A percentile compares a stretch with the other conserved stretches of the same genome.
Conservation (phyloP, 352 stramenopile genomes). For the Globisporangium polare region DNA sequence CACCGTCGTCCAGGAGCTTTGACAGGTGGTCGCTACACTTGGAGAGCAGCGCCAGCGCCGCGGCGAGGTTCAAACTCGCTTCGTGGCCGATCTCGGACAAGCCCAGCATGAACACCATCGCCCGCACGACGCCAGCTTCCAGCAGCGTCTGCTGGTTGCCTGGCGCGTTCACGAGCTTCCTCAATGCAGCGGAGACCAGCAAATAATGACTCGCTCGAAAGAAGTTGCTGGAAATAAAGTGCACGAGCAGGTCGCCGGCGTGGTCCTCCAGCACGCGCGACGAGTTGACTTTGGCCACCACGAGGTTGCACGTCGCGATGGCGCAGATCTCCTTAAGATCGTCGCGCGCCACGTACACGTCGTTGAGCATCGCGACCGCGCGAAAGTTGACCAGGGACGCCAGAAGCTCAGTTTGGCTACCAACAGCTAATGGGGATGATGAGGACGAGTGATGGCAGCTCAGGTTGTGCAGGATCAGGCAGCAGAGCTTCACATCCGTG, state of each 20-base stretch:
- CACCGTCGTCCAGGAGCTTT: constrained; percentile 43
- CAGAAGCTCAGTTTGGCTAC: constrained; percentile 20
- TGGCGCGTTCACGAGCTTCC: constrained; percentile 62
- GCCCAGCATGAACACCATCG: constrained; percentile 48
- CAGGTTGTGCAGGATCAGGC: constrained; percentile 71
- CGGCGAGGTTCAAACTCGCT: constrained; percentile 43
- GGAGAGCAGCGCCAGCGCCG: constrained; percentile 45
- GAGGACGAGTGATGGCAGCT: constrained; percentile 29
- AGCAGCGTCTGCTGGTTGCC: constrained; percentile 56
- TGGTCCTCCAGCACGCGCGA: constrained; percentile 49
- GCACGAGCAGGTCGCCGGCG: constrained; percentile 41
- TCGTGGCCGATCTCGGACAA: constrained; percentile 23
- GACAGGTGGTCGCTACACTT: constrained; percentile 37
- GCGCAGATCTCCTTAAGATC: constrained; percentile 55
- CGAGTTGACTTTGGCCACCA: constrained; percentile 64
- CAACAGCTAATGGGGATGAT: background rate
- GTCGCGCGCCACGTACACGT: constrained; percentile 43
- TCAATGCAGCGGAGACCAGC: constrained; percentile 43
- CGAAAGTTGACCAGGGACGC: constrained; percentile 44
- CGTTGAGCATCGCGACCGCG: constrained; percentile 37
- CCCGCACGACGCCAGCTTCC: constrained; percentile 29
- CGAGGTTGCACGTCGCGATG: constrained; percentile 60
- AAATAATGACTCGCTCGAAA: constrained; percentile 35
- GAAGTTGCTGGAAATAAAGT: constrained; percentile 45
- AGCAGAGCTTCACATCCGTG: constrained; percentile 45